Percentiles rank a stretch among this genome's conserved stretches.
phyloP scores from a whole-genome alignment of 2,329 filamentous ascomycete genomes.

The Harringtonia lauricola region DNA sequence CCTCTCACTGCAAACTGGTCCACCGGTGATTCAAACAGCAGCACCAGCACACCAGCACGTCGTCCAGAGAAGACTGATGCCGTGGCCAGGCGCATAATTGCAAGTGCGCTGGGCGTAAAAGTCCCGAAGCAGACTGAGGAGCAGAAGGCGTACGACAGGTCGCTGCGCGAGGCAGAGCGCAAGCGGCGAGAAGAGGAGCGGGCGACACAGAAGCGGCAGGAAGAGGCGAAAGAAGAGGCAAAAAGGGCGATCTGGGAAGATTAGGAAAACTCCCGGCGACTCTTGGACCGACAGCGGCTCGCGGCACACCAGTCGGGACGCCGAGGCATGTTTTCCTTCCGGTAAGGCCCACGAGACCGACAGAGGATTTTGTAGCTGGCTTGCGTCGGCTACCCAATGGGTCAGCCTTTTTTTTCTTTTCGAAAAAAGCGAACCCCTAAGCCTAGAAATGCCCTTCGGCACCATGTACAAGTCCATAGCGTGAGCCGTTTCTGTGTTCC shows the following conservation, averaged over 20 bases:
- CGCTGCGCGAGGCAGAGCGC: slow-evolving; percentile 73
- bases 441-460: too few species aligned
- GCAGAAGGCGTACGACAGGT: slow-evolving; percentile 75
- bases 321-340: too few species aligned
- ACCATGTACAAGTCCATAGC: background rate
- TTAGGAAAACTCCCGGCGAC: slow-evolving; percentile 17
- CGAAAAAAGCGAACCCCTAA: too few species aligned
- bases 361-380: too few species aligned
- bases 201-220: slow-evolving; percentile 47
- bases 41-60: slow-evolving; percentile 6
- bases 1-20: slow-evolving; percentile 1
- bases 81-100: slow-evolving; percentile 82
- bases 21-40: background rate
- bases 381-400: too few species aligned
- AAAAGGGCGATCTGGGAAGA: slow-evolving; percentile 83
- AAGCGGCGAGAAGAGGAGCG: slow-evolving; percentile 64
- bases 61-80: slow-evolving; percentile 89
- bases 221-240: slow-evolving; percentile 60
- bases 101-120: slow-evolving; percentile 71
- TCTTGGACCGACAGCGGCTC: background rate
- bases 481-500: background rate
- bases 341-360: too few species aligned
- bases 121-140: slow-evolving; percentile 77
- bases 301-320: background rate
- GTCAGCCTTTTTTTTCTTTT: too few species aligned